Evolutionary conservation across 2,329 filamentous ascomycete species (phyloP).

Genomic region (Aspergillus piperis): DNA sequence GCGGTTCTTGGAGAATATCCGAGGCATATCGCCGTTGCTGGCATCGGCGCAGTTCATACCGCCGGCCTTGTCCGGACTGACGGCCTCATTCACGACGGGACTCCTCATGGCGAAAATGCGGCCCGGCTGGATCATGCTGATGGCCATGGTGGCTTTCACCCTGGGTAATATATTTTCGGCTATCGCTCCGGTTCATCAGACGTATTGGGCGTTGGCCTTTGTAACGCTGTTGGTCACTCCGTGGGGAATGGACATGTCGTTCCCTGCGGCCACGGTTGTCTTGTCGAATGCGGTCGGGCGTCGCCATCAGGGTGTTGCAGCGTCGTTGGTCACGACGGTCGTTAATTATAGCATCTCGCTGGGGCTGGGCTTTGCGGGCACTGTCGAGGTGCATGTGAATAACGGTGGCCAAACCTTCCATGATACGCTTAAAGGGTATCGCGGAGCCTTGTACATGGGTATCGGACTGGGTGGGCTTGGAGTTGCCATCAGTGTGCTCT

Average conservation of each 20-base stretch:
- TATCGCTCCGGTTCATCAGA: conserved; percentile 55
- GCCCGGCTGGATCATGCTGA: conserved; percentile 23
- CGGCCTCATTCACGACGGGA: conserved; percentile 33
- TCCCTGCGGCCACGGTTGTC: conserved; percentile 63
- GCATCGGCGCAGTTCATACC: conserved; percentile 35
- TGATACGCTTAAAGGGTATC: conserved; percentile 42
- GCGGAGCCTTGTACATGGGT: conserved; percentile 45
- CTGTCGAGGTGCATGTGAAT: conserved; percentile 56
- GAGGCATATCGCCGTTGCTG: conserved; percentile 27
- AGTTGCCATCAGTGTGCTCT: conserved; percentile 24
- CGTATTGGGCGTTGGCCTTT: conserved; percentile 67
- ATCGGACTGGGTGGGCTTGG: conserved; percentile 37
- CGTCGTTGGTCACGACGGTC: conserved; percentile 62
- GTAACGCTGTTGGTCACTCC: conserved; percentile 60
- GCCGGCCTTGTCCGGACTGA: conserved; percentile 30
- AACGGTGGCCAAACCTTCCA: conserved; percentile 36
- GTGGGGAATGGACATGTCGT: conserved; percentile 68
- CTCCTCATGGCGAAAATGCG: conserved; percentile 28
- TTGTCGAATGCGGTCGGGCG: conserved; percentile 55
- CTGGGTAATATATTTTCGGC: conserved; percentile 44
- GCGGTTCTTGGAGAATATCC: conserved; percentile 32
- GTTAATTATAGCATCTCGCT: conserved; percentile 70
- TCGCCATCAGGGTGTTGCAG: conserved; percentile 54
- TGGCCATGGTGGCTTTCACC: conserved; percentile 43
- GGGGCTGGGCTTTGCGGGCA: conserved; percentile 66